Conservation (phyloP, 1,284 basidiomycete species). For the Clitocybe nebularis region DNA sequence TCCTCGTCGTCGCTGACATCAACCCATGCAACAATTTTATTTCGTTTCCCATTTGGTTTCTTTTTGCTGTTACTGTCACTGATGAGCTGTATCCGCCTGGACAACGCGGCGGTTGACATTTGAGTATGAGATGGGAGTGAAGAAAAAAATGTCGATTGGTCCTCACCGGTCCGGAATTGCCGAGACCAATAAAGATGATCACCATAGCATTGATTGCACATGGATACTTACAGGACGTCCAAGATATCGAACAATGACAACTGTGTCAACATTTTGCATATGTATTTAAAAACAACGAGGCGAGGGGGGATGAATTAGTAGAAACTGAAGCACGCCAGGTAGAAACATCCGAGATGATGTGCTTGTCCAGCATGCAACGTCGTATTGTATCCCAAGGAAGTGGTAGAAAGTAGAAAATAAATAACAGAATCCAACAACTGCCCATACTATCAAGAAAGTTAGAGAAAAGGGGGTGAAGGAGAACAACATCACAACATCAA, state of each 20-base stretch:
- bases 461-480: not conserved
- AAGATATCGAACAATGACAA: too few species aligned
- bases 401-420: constrained; percentile 2
- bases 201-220: too few species aligned
- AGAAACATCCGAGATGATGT: constrained; percentile 11
- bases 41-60: not conserved
- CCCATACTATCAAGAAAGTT: constrained; percentile 1
- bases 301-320: constrained; percentile 5
- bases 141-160: too few species aligned
- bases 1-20: constrained; percentile 34
- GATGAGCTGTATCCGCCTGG: constrained; percentile 4
- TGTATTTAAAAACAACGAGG: not conserved
- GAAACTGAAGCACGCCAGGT: constrained; percentile 7
- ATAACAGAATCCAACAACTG: not conserved
- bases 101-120: not conserved
- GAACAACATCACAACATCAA: not conserved
- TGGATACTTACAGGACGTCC: too few species aligned
- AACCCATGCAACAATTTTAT: constrained; percentile 22
- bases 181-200: not conserved
- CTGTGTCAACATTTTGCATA: too few species aligned
- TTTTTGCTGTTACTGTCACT: not conserved
- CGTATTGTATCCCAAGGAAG: constrained; percentile 13
- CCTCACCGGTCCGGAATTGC: too few species aligned
- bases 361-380: constrained; percentile 19
- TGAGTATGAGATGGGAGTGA: not conserved